phyloP scores from a whole-genome alignment of 2,329 filamentous ascomycete genomes.

The Metarhizium rileyi region DNA sequence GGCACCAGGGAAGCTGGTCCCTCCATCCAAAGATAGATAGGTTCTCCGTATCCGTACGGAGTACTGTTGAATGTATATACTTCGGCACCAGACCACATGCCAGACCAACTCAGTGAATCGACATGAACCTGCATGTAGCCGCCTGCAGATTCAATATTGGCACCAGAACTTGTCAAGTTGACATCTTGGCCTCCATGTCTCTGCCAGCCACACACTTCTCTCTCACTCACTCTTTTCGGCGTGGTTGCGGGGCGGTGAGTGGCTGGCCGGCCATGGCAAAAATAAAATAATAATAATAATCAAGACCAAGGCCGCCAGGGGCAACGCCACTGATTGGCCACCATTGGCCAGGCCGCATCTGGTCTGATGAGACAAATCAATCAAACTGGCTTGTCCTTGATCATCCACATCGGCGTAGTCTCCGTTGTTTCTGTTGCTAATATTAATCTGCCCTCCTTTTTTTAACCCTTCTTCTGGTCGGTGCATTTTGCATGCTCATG shows the following conservation, averaged over 20 bases:
- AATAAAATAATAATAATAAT: neutral
- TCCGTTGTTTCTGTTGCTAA: neutral
- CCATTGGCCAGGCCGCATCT: constrained; percentile 1
- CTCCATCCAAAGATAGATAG: too few species aligned
- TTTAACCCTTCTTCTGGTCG: neutral
- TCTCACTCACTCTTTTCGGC: neutral
- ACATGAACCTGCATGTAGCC: too few species aligned
- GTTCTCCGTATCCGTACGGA: too few species aligned
- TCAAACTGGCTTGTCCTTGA: neutral
- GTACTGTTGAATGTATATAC: too few species aligned
- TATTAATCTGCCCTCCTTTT: neutral
- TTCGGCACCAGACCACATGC: too few species aligned
- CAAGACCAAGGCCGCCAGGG: neutral
- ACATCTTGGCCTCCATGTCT: neutral
- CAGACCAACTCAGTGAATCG: too few species aligned
- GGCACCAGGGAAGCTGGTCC: too few species aligned
- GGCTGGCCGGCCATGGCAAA: neutral
- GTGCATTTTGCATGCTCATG: neutral
- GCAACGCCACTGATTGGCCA: too few species aligned
- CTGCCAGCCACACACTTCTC: too few species aligned
- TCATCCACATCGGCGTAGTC: neutral
- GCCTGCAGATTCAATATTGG: too few species aligned
- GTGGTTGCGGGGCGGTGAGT: neutral
- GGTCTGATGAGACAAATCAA: too few species aligned
- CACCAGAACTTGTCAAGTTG: too few species aligned